Evolutionary conservation across 2,329 filamentous ascomycete genomes (phyloP), one percentile per base, ranked within the genome.

Genomic region (Mollisiaceae sp.): DNA sequence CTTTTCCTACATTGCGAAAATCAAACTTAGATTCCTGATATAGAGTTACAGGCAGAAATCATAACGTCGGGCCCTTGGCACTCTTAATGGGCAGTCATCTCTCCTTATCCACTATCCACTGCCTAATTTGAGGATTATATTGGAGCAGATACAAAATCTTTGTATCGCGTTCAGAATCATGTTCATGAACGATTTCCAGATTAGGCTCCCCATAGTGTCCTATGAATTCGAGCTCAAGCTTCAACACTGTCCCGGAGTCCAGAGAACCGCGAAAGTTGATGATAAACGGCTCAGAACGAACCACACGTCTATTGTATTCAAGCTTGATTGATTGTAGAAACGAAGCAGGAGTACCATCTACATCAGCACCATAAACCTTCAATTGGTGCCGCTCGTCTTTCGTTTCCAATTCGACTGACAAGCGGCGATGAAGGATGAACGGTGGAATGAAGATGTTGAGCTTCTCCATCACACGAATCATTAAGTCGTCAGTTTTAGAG

Each of bases 171-270:
- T 24, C 60, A 2, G n/a, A 27, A 11, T 35, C 47, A 52, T 69
- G 67, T 12, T 63, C 52, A 64, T 71, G 63, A 36, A 73, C 55
- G 45, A 78, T 64, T 58, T 77, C 74, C 41, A 82, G 57, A 43
- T 78, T 79, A 0, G 80, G 80, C 67, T 83, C 81, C 1, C 76
- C 75, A 36, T 82, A 83, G 60, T 83, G 77, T 0, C 81, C 80
- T 79, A 83, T 83, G 11, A 83, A 82, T 66, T 82, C 78, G 3
- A 83, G 69, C 24, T 80, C 77, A 0, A 82, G 68, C n/a, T 75
- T 77, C 22, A 81, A 59, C 2, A 71, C 36, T 3, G 69, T 67
- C 0, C 70, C 75, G 0, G 56, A 24, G 3, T 71, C 70, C 1
- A 77, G 56, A 0, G 67, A 67, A 2, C 72, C 74, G 12, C 78